Percentiles rank a stretch among this genome's conserved stretches.
phyloP scores from a whole-genome alignment of 2,329 filamentous ascomycete genomes.

The Parafenestella ontariensis region DNA sequence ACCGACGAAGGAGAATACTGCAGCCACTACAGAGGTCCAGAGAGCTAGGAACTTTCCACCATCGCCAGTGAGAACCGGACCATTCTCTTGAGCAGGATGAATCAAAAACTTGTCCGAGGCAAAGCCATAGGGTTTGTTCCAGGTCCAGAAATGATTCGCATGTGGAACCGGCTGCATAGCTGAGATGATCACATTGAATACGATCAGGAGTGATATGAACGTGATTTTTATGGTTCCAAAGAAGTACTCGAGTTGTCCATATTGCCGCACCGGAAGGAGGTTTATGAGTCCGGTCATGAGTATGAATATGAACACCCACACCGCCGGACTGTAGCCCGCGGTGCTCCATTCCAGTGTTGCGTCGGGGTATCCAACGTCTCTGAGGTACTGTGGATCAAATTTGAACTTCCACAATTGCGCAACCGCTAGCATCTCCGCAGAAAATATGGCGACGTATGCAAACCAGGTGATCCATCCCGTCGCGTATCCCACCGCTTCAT shows the following conservation, averaged over 20 bases:
- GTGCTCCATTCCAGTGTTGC: conserved; percentile 77
- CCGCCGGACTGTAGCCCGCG: conserved; percentile 50
- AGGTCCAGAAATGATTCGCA: conserved; percentile 41
- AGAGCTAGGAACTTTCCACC: conserved; percentile 44
- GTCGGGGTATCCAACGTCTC: conserved; percentile 42
- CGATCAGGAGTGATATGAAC: conserved; percentile 52
- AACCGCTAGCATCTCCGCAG: conserved; percentile 50
- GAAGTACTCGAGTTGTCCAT: conserved; percentile 85
- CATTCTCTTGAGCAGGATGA: conserved; percentile 24
- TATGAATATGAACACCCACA: conserved; percentile 82
- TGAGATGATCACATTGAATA: conserved; percentile 53
- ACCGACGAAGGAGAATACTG: conserved; percentile 54
- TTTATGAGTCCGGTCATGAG: conserved; percentile 78
- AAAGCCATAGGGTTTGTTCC: conserved; percentile 45
- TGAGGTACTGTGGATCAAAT: conserved; percentile 43
- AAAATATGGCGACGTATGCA: conserved; percentile 86
- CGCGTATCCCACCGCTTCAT: conserved; percentile 60
- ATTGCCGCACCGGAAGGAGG: conserved; percentile 83
- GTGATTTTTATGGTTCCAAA: conserved; percentile 84
- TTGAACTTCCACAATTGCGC: conserved; percentile 53
- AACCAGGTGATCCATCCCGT: conserved; percentile 63
- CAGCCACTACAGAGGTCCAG: conserved; percentile 53
- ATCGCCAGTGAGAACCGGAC: conserved; percentile 38
- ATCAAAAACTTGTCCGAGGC: conserved; percentile 36
- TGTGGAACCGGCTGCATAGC: conserved; percentile 35